Evolutionary conservation across 495 filamentous ascomycete genomes (phyloP), one percentile per base, ranked within the genome.

Genomic region (Evansstolkia leycettana): DNA sequence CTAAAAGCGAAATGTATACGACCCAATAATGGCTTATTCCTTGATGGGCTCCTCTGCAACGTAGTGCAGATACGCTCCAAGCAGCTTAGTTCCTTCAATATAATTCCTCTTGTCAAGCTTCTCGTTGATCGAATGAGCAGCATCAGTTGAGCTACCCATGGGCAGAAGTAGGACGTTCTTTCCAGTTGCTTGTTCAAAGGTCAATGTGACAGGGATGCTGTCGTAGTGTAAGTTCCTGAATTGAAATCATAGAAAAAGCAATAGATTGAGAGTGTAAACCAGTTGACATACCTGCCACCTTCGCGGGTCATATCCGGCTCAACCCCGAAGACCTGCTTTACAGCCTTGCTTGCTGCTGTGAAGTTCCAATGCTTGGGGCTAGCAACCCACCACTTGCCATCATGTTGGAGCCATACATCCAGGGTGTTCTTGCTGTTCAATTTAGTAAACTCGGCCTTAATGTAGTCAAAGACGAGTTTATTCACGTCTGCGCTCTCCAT

Each of bases 341-440:
- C 86, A 9, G 90, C 90, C 70, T 94, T 95, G 50, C 76, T 71
- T 7, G 90, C 90, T 14, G 90, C 90, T 16, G 71, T 68, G 61
- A 95, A 99, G 69, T 96, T 99, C 87, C 89, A 94, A 69, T 96
- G 90, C 55, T 90, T 89, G 9, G 90, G 92, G 48, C 76, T 83
- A 14, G 92, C 83, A 17, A 93, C 87, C 90, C 90, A 99, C 90
- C 90, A 99, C 55, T 93, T 94, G 20, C 90, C 90, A 34, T 76
- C 75, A 62, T 99, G 92, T 57, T 82, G 74, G 12, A 88, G 69
- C 42, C 67, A 75, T 14, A 83, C 76, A 45, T 84, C 82, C 50
- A 92, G 56, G 15, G 64, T 86, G 64, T 99, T 99, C 65, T 99
- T 96, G 57, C 78, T 85, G 37, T 71, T 71, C 26, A 95, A 71